Conservation (phyloP, 1,284 basidiomycete genomes). For the Cutaneotrichosporon curvatum region DNA sequence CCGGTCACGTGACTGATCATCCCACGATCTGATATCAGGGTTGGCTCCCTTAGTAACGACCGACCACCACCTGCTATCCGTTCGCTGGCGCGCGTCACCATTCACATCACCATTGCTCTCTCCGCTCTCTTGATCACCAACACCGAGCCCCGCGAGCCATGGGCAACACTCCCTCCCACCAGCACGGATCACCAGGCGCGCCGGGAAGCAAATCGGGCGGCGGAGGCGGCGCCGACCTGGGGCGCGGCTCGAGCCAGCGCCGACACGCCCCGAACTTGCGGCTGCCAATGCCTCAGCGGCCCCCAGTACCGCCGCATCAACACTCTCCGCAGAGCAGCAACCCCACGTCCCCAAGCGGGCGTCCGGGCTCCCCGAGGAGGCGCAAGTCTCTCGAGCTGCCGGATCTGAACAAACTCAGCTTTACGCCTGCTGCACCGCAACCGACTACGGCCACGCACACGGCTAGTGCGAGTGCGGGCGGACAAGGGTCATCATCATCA, state of each 20-base stretch:
- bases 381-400: slow-evolving; percentile 45
- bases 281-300: slow-evolving; percentile 36
- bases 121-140: neutral
- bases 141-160: slow-evolving; percentile 11
- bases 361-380: slow-evolving; percentile 34
- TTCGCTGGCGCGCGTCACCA: neutral
- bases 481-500: neutral
- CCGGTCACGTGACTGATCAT: too few relatives aligned
- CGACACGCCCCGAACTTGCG: slow-evolving; percentile 33
- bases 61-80: too few relatives aligned
- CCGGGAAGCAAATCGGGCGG: slow-evolving; percentile 2
- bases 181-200: slow-evolving; percentile 25
- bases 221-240: slow-evolving; percentile 8
- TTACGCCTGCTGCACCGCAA: slow-evolving; percentile 41
- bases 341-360: slow-evolving; percentile 35
- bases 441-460: slow-evolving; percentile 38
- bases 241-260: slow-evolving; percentile 13
- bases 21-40: too few relatives aligned
- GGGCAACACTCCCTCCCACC: slow-evolving; percentile 43
- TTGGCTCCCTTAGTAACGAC: too few relatives aligned
- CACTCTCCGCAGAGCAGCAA: slow-evolving; percentile 34
- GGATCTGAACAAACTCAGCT: slow-evolving; percentile 43
- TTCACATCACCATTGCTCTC: neutral
- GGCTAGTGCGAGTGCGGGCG: slow-evolving; percentile 17
- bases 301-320: slow-evolving; percentile 7